phyloP scores from a whole-genome alignment of 495 filamentous ascomycete species.

The Aspergillus mulundensis region DNA sequence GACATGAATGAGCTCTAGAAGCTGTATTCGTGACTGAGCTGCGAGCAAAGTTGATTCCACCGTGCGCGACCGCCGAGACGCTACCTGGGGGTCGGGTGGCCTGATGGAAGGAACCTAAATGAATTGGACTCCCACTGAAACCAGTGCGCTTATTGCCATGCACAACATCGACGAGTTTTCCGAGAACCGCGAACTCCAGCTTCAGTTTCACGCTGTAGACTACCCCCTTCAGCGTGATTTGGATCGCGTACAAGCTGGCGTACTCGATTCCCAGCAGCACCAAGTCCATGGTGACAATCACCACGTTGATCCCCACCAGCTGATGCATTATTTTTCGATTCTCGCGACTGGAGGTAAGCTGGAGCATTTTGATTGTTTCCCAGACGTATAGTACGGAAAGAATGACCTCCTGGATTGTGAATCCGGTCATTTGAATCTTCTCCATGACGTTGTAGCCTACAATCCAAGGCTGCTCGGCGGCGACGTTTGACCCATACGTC shows the following conservation, averaged over 20 bases:
- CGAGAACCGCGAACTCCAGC: slow-evolving; percentile 58
- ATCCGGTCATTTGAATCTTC: slow-evolving; percentile 52
- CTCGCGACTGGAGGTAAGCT: slow-evolving; percentile 39
- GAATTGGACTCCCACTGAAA: slow-evolving; percentile 26
- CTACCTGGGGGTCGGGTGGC: neutral
- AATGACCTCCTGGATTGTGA: slow-evolving; percentile 54
- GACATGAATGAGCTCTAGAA: neutral
- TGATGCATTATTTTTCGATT: slow-evolving; percentile 49
- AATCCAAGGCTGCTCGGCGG: slow-evolving; percentile 31
- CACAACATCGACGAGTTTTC: slow-evolving; percentile 44
- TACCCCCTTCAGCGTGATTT: slow-evolving; percentile 54
- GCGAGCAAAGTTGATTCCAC: slow-evolving; percentile 6
- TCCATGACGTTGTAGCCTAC: slow-evolving; percentile 51
- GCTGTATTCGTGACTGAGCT: slow-evolving; percentile 3
- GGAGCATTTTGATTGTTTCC: slow-evolving; percentile 49
- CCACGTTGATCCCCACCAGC: slow-evolving; percentile 51
- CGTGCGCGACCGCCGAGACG: slow-evolving; percentile 1
- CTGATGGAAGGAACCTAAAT: slow-evolving; percentile 20
- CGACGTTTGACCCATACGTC: slow-evolving; percentile 44
- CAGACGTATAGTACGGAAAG: slow-evolving; percentile 57
- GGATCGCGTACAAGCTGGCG: slow-evolving; percentile 47
- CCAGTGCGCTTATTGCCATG: slow-evolving; percentile 29
- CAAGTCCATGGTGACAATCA: slow-evolving; percentile 50
- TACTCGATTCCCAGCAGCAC: slow-evolving; percentile 48
- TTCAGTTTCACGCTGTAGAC: slow-evolving; percentile 64